A percentile compares a stretch with the other conserved stretches of the same genome.
Evolutionary conservation across 1,139 yeast genomes (phyloP).

Genomic region (Ashbya aceris): DNA sequence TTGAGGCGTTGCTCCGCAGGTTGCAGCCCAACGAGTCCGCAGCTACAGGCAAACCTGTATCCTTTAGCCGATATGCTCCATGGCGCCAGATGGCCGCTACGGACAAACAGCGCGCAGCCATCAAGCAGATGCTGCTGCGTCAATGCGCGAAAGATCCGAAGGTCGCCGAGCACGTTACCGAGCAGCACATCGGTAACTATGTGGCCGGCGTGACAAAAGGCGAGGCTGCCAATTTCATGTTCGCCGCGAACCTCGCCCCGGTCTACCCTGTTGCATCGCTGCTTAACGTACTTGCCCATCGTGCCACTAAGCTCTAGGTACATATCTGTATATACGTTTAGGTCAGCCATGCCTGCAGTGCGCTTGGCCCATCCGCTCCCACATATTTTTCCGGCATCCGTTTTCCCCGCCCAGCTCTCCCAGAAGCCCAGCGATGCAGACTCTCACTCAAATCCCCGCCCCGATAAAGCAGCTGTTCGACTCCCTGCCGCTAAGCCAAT

Average conservation of each 20-base stretch:
- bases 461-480: slow-evolving; percentile 18
- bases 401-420: too few species aligned
- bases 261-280: slow-evolving; percentile 21
- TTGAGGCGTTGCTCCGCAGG: slow-evolving; percentile 15
- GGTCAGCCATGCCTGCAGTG: too few species aligned
- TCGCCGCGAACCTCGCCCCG: slow-evolving; percentile 33
- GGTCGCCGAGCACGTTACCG: slow-evolving; percentile 19
- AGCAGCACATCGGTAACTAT: slow-evolving; percentile 9
- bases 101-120: slow-evolving; percentile 23
- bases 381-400: too few species aligned
- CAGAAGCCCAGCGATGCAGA: too few species aligned
- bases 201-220: slow-evolving; percentile 28
- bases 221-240: slow-evolving; percentile 39
- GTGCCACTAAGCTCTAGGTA: background rate
- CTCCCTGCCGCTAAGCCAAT: slow-evolving; percentile 15
- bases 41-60: slow-evolving; percentile 8
- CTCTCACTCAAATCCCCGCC: slow-evolving; percentile 11
- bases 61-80: slow-evolving; percentile 24
- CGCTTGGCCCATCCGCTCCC: too few species aligned
- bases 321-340: too few species aligned
- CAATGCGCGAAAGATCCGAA: slow-evolving; percentile 8
- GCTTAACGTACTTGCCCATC: slow-evolving; percentile 11
- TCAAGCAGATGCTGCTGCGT: slow-evolving; percentile 13
- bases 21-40: slow-evolving; percentile 3
- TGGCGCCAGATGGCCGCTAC: slow-evolving; percentile 29